A percentile compares a stretch with the other conserved stretches of the same genome.
phyloP scores from a whole-genome alignment of 805 yeast genomes.

The Blastobotrys mokoenaii region DNA sequence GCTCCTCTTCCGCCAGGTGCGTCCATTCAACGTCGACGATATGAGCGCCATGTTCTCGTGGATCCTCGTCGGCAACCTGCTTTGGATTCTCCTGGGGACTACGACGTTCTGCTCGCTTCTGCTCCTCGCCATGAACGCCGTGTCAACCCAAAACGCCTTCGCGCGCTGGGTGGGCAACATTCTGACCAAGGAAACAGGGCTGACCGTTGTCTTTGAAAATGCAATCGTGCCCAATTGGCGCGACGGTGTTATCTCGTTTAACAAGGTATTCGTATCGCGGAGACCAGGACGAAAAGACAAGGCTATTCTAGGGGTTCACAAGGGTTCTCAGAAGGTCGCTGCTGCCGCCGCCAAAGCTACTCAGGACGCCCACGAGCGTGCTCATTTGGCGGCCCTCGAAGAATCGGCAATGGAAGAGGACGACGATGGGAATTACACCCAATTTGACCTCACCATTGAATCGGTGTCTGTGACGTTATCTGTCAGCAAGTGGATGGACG shows the following conservation, averaged over 20 bases:
- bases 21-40: slow-evolving; percentile 91
- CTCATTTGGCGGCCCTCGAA: not conserved
- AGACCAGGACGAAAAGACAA: slow-evolving; percentile 53
- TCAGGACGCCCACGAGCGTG: slow-evolving; percentile 2
- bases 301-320: slow-evolving; percentile 49
- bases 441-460: slow-evolving; percentile 85
- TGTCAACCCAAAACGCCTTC: slow-evolving; percentile 80
- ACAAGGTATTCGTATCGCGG: slow-evolving; percentile 76
- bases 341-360: slow-evolving; percentile 39
- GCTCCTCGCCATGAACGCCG: slow-evolving; percentile 69
- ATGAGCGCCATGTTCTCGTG: slow-evolving; percentile 85
- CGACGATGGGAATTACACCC: slow-evolving; percentile 92
- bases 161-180: slow-evolving; percentile 76
- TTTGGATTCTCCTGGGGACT: slow-evolving; percentile 75
- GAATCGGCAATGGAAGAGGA: slow-evolving; percentile 9
- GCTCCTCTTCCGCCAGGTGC: slow-evolving; percentile 62
- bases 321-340: slow-evolving; percentile 68
- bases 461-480: slow-evolving; percentile 74
- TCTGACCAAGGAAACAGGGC: slow-evolving; percentile 72
- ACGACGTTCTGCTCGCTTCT: slow-evolving; percentile 85
- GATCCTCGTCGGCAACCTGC: slow-evolving; percentile 80
- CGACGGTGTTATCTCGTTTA: slow-evolving; percentile 74
- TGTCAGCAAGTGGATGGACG: slow-evolving; percentile 80
- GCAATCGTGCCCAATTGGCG: slow-evolving; percentile 95
- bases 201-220: slow-evolving; percentile 80